Evolutionary conservation across 1,284 basidiomycete genomes (phyloP).

Genomic region (Fomitopsis schrenkii): DNA sequence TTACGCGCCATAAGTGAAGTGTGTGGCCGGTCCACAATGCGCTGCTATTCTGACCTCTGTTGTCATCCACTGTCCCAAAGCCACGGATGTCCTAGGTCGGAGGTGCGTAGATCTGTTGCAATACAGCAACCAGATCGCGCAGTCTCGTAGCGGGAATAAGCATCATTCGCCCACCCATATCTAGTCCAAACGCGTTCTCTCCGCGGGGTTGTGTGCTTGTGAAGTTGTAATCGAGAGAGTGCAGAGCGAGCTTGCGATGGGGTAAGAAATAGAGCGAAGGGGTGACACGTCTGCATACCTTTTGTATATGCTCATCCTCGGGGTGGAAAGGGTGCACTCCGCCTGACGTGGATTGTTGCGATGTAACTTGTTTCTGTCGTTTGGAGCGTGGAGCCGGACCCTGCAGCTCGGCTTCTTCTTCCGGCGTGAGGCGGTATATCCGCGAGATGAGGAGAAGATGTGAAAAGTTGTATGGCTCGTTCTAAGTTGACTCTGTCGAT

Average conservation of each 20-base stretch:
- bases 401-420: slow-evolving; percentile 50
- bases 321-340: slow-evolving; percentile 78
- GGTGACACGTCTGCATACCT: slow-evolving; percentile 36
- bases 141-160: slow-evolving; percentile 51
- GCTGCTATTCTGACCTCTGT: too few relatives aligned
- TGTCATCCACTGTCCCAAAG: too few relatives aligned
- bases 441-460: slow-evolving; percentile 75
- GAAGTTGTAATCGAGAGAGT: slow-evolving; percentile 65
- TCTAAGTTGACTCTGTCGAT: slow-evolving; percentile 33
- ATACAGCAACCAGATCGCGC: slow-evolving; percentile 32
- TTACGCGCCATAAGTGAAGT: too few relatives aligned
- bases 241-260: slow-evolving; percentile 48
- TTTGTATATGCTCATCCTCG: slow-evolving; percentile 75
- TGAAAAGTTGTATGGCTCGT: slow-evolving; percentile 64
- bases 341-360: slow-evolving; percentile 31
- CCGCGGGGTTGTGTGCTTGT: slow-evolving; percentile 60
- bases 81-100: slow-evolving; percentile 14
- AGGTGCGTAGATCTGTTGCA: slow-evolving; percentile 25
- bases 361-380: slow-evolving; percentile 33
- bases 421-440: slow-evolving; percentile 60
- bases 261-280: not conserved
- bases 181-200: slow-evolving; percentile 76
- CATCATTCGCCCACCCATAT: slow-evolving; percentile 74
- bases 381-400: slow-evolving; percentile 29
- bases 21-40: too few relatives aligned